These are phyloP conservation scores for Tuber indicum DNA, from an alignment of 495 filamentous ascomycete species.

Conservation along the genomic window DNA sequence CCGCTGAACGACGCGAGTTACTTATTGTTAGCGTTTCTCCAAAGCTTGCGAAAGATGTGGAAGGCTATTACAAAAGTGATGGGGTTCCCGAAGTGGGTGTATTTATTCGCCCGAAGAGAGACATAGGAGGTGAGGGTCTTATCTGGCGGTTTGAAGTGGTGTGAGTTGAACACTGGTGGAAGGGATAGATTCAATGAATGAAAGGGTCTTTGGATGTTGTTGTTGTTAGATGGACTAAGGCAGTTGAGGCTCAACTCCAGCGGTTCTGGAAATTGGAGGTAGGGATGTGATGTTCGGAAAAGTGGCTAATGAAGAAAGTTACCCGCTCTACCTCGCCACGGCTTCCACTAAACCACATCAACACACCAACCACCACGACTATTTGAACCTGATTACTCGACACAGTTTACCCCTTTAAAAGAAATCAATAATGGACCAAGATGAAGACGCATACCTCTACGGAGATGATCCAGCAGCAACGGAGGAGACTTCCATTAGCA, in stretches of 20 bases:
- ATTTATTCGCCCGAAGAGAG: slow-evolving; percentile 26
- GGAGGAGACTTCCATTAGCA: slow-evolving; percentile 1
- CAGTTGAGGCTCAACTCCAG: neutral
- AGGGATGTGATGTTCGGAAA: neutral
- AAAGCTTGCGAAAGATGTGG: neutral
- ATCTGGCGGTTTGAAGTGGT: neutral
- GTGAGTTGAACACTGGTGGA: neutral
- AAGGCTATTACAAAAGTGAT: slow-evolving; percentile 31
- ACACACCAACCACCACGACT: neutral
- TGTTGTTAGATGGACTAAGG: neutral
- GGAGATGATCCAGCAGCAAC: slow-evolving; percentile 19
- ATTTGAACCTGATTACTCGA: neutral
- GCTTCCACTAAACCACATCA: neutral
- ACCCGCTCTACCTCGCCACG: neutral
- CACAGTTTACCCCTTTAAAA: slow-evolving; percentile 7
- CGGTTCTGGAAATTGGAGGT: neutral
- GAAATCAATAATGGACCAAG: slow-evolving; percentile 38
- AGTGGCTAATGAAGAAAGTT: neutral
- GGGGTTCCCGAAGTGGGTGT: slow-evolving; percentile 21
- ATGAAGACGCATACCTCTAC: slow-evolving; percentile 42
- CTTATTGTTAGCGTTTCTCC: neutral
- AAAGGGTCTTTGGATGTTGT: neutral
- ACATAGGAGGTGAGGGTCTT: slow-evolving; percentile 17
- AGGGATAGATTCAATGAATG: neutral
- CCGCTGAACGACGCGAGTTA: slow-evolving; percentile 5